phyloP scores from a whole-genome alignment of 164 flowering plant genomes.

The Macadamia tetraphylla region DNA sequence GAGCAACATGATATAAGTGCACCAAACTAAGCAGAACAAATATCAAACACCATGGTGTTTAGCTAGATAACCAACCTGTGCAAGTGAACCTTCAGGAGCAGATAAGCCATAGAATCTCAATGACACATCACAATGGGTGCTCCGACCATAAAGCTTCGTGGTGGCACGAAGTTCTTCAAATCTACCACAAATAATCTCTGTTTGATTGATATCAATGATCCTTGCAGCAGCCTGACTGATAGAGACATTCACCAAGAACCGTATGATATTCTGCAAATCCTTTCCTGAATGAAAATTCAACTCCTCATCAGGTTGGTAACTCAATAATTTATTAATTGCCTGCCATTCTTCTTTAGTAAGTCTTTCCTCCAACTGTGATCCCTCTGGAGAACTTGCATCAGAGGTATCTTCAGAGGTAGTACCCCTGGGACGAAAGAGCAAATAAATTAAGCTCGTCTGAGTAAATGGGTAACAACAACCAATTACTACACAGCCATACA shows the following conservation, averaged over 20 bases:
- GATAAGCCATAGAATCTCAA: conserved; percentile 85
- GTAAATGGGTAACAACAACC: background rate
- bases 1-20: background rate
- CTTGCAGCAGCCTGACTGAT: conserved; percentile 81
- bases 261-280: conserved; percentile 69
- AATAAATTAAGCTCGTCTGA: conserved; percentile 2
- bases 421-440: conserved; percentile 38
- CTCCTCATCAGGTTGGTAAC: conserved; percentile 87
- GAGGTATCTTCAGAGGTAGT: conserved; percentile 38
- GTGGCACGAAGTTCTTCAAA: conserved; percentile 82
- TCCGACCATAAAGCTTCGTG: conserved; percentile 67
- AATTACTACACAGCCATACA: background rate
- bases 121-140: conserved; percentile 70
- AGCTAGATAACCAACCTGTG: conserved; percentile 57
- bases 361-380: conserved; percentile 42
- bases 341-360: conserved; percentile 97
- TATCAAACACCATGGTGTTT: background rate
- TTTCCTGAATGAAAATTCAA: conserved; percentile 44
- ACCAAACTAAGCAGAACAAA: background rate
- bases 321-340: conserved; percentile 77
- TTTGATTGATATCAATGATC: conserved; percentile 52
- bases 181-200: conserved; percentile 87
- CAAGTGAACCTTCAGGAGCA: conserved; percentile 95
- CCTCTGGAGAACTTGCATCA: conserved; percentile 38
- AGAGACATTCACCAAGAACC: conserved; percentile 58